Evolutionary conservation across 1,284 basidiomycete genomes (phyloP).

Genomic region (Ustilago nuda): DNA sequence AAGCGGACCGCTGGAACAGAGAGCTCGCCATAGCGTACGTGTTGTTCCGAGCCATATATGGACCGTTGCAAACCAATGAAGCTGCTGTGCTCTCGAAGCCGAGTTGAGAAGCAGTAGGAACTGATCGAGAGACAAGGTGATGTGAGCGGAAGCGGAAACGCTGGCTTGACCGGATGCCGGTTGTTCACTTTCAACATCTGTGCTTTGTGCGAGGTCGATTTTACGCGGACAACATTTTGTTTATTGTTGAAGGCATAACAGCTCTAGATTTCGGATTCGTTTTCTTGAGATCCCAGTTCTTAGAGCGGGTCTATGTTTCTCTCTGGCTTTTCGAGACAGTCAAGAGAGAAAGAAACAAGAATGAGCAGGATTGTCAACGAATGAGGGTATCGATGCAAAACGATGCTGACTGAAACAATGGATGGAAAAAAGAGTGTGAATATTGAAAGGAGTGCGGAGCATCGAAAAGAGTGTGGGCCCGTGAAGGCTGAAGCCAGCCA

Average conservation of each 20-base stretch:
- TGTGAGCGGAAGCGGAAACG: not conserved
- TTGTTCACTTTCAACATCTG: not conserved
- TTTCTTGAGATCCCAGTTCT: not conserved
- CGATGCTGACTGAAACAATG: not conserved
- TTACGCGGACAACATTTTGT: not conserved
- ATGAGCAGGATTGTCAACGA: not conserved
- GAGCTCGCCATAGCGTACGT: conserved; percentile 21
- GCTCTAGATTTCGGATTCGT: not conserved
- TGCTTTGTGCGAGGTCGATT: not conserved
- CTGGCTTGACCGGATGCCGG: conserved; percentile 1
- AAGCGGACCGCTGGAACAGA: conserved; percentile 7
- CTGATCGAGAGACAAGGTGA: not conserved
- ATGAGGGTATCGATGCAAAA: conserved; percentile 2
- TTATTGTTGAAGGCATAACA: not conserved
- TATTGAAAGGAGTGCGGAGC: not conserved
- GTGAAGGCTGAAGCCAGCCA: not conserved
- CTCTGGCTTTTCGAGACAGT: not conserved
- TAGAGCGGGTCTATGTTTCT: not conserved
- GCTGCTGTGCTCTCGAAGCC: not conserved
- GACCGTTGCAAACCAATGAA: not conserved
- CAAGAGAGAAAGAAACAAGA: not conserved
- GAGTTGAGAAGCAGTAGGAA: not conserved
- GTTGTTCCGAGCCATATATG: too few species aligned
- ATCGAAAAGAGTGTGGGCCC: not conserved
- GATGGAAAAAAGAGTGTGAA: not conserved